Evolutionary conservation across 768 basidiomycete species (phyloP), one percentile per base, ranked within the genome.

Genomic region (Lentinula boryana): DNA sequence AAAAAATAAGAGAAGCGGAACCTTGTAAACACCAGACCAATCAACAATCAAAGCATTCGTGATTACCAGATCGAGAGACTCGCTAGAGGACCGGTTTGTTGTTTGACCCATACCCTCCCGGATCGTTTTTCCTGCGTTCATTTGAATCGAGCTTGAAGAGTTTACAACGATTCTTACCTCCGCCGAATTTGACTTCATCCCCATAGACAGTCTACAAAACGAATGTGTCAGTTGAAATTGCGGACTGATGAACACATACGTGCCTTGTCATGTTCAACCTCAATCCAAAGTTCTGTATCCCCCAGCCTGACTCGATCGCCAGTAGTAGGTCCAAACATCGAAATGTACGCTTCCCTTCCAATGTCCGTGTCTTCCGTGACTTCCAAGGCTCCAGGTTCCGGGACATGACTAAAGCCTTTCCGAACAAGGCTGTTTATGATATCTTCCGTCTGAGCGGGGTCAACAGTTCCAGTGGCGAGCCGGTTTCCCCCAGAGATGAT

Each of bases 21-120:
- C 93, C 82, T 98, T 98, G 84, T 89, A 92, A 62, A 98, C 97
- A 2, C 95, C 94, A 33, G 84, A 85, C 91, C 93, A 98, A 71
- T 99, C 95, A 41, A 99, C 74, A 63, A 99, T 88, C 55, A 99
- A 79, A 2, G 92, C 94, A 68, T 97, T 98, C 44, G 94, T 98
- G 70, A 99, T 94, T 60, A 98, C 88, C 23, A 97, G 82, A 70
- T 99, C 96, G 50, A 98, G 82, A 0, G 86, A 80, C 52, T 91
- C 87, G 0, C 68, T 64, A 8, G 89, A 82, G 0, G 83, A 78
- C 12, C 85, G 76, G 64, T 90, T 85, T 1, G 89, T 91, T 0
- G 87, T 87, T 70, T 98, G 95, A 7, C 95, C 97, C 91, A 97
- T 96, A 5, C 97, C 97, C 68, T 98, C 97, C 23, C 96, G 88